Percentiles rank a stretch among this genome's conserved stretches.
Evolutionary conservation across 148 eudicot species (phyloP).

Genomic region (Rhododendron kiyosumense): DNA sequence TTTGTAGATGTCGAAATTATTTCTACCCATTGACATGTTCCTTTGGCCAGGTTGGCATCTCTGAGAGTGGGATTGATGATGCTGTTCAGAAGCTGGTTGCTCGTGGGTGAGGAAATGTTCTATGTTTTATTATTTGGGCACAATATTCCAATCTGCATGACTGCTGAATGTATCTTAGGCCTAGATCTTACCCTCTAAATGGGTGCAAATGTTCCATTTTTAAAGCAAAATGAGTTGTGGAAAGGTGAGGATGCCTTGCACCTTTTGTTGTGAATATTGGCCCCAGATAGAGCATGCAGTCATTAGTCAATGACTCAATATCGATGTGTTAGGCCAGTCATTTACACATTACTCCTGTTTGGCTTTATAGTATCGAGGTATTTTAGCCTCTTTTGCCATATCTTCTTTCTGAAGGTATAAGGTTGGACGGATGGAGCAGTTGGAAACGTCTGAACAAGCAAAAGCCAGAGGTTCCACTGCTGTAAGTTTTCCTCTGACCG

Average conservation of each 20-base stretch:
- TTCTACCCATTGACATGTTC: slow-evolving; percentile 1
- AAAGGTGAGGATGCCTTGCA: background rate
- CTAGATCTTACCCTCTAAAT: background rate
- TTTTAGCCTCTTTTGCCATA: background rate
- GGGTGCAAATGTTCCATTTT: background rate
- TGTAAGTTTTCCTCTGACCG: slow-evolving; percentile 46
- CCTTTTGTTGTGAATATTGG: slow-evolving; percentile 4
- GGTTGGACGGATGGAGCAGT: slow-evolving; percentile 94
- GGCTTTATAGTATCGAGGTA: background rate
- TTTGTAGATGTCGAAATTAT: background rate
- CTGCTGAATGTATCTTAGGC: background rate
- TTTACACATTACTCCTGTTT: background rate
- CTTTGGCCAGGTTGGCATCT: slow-evolving; percentile 75
- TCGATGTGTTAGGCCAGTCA: background rate
- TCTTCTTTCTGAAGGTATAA: slow-evolving; percentile 59
- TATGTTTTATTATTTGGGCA: background rate
- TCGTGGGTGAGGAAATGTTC: slow-evolving; percentile 66
- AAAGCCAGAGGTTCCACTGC: slow-evolving; percentile 79
- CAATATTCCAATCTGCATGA: background rate
- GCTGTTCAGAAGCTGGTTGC: slow-evolving; percentile 92
- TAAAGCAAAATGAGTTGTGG: background rate
- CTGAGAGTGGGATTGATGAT: slow-evolving; percentile 93
- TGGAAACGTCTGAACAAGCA: slow-evolving; percentile 90
- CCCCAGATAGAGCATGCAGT: background rate
- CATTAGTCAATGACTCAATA: background rate